Evolutionary conservation across 305 asterid genomes (phyloP).

Genomic region (Withania somnifera): DNA sequence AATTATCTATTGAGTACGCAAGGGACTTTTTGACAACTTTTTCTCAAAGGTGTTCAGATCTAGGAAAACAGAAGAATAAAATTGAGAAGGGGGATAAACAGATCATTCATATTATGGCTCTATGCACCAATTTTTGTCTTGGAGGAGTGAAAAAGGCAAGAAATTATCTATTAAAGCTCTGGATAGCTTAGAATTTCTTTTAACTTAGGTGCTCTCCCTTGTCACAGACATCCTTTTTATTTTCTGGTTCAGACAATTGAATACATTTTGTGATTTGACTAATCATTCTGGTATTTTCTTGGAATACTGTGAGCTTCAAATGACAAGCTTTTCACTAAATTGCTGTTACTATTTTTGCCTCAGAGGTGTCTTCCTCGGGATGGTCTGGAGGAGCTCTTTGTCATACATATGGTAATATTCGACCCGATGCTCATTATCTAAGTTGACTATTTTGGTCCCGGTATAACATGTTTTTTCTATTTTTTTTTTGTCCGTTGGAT

Average conservation of each 20-base stretch:
- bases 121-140: background rate
- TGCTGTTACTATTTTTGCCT: background rate
- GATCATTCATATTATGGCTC: background rate
- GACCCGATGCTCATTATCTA: background rate
- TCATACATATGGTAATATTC: slow-evolving; percentile 74
- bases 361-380: slow-evolving; percentile 94
- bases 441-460: background rate
- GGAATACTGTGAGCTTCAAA: background rate
- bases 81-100: background rate
- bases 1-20: background rate
- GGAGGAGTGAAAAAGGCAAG: background rate
- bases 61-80: background rate
- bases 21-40: background rate
- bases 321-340: background rate
- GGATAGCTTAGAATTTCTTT: background rate
- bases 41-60: background rate
- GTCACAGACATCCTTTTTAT: background rate
- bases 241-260: background rate
- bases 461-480: background rate
- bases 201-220: background rate
- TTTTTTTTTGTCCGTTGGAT: background rate
- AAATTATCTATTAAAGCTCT: background rate
- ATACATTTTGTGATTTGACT: background rate
- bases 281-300: background rate
- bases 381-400: slow-evolving; percentile 84